phyloP scores from a whole-genome alignment of 768 basidiomycete genomes.

The Naganishia randhawae region DNA sequence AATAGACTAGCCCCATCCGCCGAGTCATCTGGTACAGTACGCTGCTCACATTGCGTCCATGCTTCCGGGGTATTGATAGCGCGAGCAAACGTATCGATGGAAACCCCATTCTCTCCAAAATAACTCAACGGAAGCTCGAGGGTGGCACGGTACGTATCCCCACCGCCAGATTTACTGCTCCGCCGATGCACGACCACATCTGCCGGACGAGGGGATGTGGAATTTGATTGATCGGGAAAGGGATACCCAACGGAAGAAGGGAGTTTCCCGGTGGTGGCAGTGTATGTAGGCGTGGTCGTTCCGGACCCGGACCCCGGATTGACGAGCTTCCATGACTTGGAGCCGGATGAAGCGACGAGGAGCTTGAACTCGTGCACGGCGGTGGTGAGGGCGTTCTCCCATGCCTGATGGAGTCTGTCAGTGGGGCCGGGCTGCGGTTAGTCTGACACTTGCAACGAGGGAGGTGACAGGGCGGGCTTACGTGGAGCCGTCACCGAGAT shows the following conservation, averaged over 20 bases:
- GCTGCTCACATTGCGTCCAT: slow-evolving; percentile 57
- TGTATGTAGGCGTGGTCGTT: background rate
- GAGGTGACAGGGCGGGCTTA: background rate
- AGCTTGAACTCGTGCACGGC: slow-evolving; percentile 22
- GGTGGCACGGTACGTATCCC: slow-evolving; percentile 77
- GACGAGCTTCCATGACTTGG: slow-evolving; percentile 16
- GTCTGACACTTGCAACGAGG: background rate
- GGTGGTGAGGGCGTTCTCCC: slow-evolving; percentile 22
- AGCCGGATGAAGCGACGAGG: slow-evolving; percentile 25
- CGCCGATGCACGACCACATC: slow-evolving; percentile 61
- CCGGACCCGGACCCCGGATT: too few species aligned
- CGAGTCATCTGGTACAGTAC: too few species aligned
- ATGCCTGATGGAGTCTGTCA: slow-evolving; percentile 25
- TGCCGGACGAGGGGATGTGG: background rate
- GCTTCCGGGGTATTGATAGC: slow-evolving; percentile 83
- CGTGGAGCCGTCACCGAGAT: slow-evolving; percentile 28
- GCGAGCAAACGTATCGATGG: slow-evolving; percentile 64
- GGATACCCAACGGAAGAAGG: background rate
- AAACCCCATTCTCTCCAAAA: slow-evolving; percentile 62
- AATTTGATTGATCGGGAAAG: background rate
- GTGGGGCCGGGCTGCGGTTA: background rate
- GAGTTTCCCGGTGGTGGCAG: background rate
- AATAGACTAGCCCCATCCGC: too few species aligned
- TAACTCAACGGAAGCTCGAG: slow-evolving; percentile 70
- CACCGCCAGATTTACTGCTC: slow-evolving; percentile 62